Base-by-base conservation (phyloP, 2,329 filamentous ascomycete species). In the Lasiodiplodia theobromae region DNA sequence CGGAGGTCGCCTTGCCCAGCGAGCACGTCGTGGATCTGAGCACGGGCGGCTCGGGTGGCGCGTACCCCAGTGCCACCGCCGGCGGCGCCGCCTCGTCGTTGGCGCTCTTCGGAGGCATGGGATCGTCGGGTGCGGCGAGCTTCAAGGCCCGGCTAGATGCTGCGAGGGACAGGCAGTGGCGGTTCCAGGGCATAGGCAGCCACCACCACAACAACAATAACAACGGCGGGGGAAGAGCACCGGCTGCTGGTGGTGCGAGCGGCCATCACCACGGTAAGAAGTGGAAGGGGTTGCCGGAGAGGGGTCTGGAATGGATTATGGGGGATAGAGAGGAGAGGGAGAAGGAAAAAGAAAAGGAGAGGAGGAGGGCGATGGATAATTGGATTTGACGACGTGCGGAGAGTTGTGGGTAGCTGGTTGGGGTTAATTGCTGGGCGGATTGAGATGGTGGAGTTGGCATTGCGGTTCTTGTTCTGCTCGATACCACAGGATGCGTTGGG, bases 241-340 rank as follows among this genome's bases (percentile, higher is more conserved):
- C n/a, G 14, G 18, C n/a, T n/a, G 23, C 8, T 44, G 62, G 51
- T 12, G 58, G 51, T 12, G 58, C 25, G 47, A 28, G 37, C 23
- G 47, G 47, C 8, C 25, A 34, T 12, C 18, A 52, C 4, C 18
- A 52, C 4, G 57, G 38, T 4, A 49, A 37, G 47, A 28, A 38
- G 31, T 64, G 60, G 60, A 64, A 25, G 16, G 60, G 10, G 1
- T 64, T 64, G 47, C 60, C 60, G 69, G 77, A 72, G 3, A 75
- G 78, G 10, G 73, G 77, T 2, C 76, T 79, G 28, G 77, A 76
- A 0, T 80, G 77, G 78, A 67, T 79, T 28, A 78, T 76, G 65
- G 75, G 77, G 5, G 74, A 70, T 66, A 72, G 69, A 6, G 71
- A 71, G 65, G 31, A 66, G 18, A 53, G 68, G 47, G 64, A 69